Evolutionary conservation across 495 filamentous ascomycete species (phyloP).

Genomic region (Penicillium ucsense): DNA sequence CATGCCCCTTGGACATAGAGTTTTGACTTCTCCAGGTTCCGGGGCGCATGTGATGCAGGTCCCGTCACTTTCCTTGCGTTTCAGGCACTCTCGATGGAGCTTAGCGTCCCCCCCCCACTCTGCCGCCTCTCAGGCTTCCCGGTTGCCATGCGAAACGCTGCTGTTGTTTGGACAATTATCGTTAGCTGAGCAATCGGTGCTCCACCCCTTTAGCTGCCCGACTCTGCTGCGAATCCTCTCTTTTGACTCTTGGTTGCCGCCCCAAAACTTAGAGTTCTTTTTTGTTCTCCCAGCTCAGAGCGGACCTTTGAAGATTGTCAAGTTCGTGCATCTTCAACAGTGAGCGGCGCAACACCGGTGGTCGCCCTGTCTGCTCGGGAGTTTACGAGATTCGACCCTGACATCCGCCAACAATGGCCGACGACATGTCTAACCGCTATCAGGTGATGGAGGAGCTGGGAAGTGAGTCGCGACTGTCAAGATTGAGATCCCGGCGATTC

Average conservation of each 20-base stretch:
- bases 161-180: slow-evolving; percentile 26
- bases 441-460: slow-evolving; percentile 89
- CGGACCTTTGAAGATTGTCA: slow-evolving; percentile 1
- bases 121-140: slow-evolving; percentile 14
- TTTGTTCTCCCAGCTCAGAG: neutral
- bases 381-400: slow-evolving; percentile 8
- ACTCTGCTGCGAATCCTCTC: slow-evolving; percentile 2
- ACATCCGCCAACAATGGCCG: slow-evolving; percentile 31
- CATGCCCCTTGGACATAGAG: neutral
- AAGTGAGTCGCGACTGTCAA: slow-evolving; percentile 46
- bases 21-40: neutral
- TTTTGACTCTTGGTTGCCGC: slow-evolving; percentile 4
- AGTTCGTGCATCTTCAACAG: slow-evolving; percentile 6
- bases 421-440: slow-evolving; percentile 69
- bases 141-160: slow-evolving; percentile 35
- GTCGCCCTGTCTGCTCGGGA: slow-evolving; percentile 12
- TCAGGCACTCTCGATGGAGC: neutral
- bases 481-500: neutral
- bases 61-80: slow-evolving; percentile 8
- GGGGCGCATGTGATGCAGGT: neutral
- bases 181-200: slow-evolving; percentile 6
- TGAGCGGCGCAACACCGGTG: slow-evolving; percentile 10
- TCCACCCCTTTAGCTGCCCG: slow-evolving; percentile 19
- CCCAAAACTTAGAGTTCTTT: slow-evolving; percentile 2
- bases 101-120: slow-evolving; percentile 7